phyloP scores from a whole-genome alignment of 495 filamentous ascomycete genomes.

The Neurospora pannonica region DNA sequence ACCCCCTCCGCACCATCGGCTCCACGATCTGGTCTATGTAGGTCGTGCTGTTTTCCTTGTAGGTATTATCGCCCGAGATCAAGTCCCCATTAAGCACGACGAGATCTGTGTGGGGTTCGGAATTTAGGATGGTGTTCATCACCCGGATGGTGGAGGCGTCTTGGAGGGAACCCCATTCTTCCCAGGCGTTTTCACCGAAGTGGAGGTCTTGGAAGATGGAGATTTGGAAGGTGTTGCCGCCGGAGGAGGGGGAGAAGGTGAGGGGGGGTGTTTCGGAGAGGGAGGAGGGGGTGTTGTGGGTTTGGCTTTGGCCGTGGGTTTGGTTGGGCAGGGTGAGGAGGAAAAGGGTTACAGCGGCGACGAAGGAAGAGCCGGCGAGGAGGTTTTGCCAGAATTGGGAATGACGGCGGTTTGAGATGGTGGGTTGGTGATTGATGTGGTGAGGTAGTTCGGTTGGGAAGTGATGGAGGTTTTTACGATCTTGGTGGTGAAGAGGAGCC shows the following conservation, averaged over 20 bases:
- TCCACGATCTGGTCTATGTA: slow-evolving; percentile 54
- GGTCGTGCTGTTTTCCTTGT: slow-evolving; percentile 43
- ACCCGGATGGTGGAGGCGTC: slow-evolving; percentile 51
- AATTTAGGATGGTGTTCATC: slow-evolving; percentile 50
- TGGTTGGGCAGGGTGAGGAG: background rate
- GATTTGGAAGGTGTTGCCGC: slow-evolving; percentile 36
- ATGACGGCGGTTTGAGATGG: background rate
- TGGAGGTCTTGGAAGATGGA: slow-evolving; percentile 60
- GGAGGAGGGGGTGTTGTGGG: background rate
- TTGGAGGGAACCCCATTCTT: slow-evolving; percentile 48
- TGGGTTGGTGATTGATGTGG: background rate
- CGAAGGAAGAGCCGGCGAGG: background rate
- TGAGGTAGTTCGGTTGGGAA: background rate
- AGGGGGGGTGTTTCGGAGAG: slow-evolving; percentile 15
- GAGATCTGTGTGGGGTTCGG: slow-evolving; percentile 43
- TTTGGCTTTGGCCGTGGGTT: background rate
- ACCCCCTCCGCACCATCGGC: slow-evolving; percentile 40
- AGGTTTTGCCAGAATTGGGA: background rate
- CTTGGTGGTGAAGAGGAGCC: background rate
- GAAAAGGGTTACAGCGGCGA: background rate
- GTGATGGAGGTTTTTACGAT: background rate
- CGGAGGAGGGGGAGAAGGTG: slow-evolving; percentile 19
- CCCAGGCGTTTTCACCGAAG: slow-evolving; percentile 54
- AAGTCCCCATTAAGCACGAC: slow-evolving; percentile 69
- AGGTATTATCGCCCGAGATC: slow-evolving; percentile 60